Percentiles rank a stretch among this genome's conserved stretches.
phyloP scores from a whole-genome alignment of 2,329 filamentous ascomycete species.

The Juglanconis juglandina region DNA sequence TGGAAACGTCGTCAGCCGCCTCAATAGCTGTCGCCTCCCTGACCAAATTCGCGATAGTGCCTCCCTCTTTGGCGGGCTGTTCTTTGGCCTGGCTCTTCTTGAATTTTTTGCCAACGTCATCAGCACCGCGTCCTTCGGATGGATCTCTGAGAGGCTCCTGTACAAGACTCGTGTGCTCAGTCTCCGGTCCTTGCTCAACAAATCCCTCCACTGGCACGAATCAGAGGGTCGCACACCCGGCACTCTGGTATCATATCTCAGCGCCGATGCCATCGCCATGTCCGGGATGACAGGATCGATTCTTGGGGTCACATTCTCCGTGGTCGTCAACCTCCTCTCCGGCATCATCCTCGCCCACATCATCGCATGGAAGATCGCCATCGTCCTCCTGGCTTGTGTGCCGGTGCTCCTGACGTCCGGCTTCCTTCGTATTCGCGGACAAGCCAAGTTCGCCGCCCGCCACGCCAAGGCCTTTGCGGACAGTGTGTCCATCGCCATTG shows the following conservation, averaged over 20 bases:
- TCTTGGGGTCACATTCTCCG: slow-evolving; percentile 66
- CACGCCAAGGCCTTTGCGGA: slow-evolving; percentile 62
- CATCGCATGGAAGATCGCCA: slow-evolving; percentile 71
- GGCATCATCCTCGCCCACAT: slow-evolving; percentile 67
- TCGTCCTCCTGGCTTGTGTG: slow-evolving; percentile 67
- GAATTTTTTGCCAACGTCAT: slow-evolving; percentile 57
- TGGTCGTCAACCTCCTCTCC: slow-evolving; percentile 63
- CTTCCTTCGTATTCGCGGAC: slow-evolving; percentile 62
- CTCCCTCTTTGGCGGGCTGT: slow-evolving; percentile 53
- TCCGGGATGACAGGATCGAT: slow-evolving; percentile 68
- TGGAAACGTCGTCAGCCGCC: slow-evolving; percentile 52
- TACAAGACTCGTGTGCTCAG: slow-evolving; percentile 53
- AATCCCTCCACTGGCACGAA: slow-evolving; percentile 64
- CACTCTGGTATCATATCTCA: slow-evolving; percentile 63
- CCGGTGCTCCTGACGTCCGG: slow-evolving; percentile 67
- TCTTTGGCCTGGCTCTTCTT: slow-evolving; percentile 57
- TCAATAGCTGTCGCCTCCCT: slow-evolving; percentile 50
- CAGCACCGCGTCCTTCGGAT: slow-evolving; percentile 54
- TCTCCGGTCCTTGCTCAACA: slow-evolving; percentile 52
- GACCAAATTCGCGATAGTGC: slow-evolving; percentile 46
- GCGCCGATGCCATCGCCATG: slow-evolving; percentile 63
- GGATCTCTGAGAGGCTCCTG: slow-evolving; percentile 53
- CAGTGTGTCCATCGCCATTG: slow-evolving; percentile 61
- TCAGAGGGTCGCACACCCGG: slow-evolving; percentile 60
- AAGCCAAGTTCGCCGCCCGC: slow-evolving; percentile 58